Conservation (phyloP, 1,284 basidiomycete genomes). For the Apiotrichum porosum region DNA sequence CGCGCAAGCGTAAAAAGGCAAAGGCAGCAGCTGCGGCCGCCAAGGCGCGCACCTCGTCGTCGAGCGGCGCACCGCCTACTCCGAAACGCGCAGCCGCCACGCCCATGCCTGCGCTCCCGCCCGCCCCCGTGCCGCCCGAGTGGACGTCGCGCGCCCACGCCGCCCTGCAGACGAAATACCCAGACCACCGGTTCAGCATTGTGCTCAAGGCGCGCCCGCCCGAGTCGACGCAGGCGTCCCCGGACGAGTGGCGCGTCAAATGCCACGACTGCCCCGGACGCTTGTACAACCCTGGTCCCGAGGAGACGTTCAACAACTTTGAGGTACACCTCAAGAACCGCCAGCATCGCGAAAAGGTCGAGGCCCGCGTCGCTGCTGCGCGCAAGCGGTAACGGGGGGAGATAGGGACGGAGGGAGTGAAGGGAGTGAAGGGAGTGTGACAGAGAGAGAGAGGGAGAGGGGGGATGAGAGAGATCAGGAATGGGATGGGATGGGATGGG, state of each 20-base stretch:
- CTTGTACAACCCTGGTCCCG: conserved; percentile 89
- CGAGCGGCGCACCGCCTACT: neutral
- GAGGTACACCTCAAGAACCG: conserved; percentile 84
- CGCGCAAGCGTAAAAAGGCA: conserved; percentile 6
- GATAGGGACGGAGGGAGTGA: no score
- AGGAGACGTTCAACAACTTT: conserved; percentile 83
- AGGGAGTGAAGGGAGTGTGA: no score
- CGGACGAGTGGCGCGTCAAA: conserved; percentile 84
- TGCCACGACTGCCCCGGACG: conserved; percentile 75
- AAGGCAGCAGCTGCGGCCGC: conserved; percentile 2
- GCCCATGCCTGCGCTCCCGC: neutral
- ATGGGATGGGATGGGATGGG: no score
- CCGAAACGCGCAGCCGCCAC: neutral
- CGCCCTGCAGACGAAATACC: conserved; percentile 66
- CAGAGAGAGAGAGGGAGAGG: no score
- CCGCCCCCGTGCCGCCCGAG: conserved; percentile 53
- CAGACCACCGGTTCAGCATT: conserved; percentile 75
- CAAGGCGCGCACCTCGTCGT: conserved; percentile 2
- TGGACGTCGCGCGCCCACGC: conserved; percentile 67
- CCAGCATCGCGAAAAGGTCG: conserved; percentile 61
- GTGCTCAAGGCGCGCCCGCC: conserved; percentile 58
- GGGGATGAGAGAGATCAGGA: no score
- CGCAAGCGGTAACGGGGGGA: neutral
- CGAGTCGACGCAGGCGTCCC: conserved; percentile 51
- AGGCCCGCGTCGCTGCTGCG: conserved; percentile 21